These are phyloP conservation scores for Dovyalis caffra DNA, from an alignment of 345 rosid species.

Conservation along the genomic window DNA sequence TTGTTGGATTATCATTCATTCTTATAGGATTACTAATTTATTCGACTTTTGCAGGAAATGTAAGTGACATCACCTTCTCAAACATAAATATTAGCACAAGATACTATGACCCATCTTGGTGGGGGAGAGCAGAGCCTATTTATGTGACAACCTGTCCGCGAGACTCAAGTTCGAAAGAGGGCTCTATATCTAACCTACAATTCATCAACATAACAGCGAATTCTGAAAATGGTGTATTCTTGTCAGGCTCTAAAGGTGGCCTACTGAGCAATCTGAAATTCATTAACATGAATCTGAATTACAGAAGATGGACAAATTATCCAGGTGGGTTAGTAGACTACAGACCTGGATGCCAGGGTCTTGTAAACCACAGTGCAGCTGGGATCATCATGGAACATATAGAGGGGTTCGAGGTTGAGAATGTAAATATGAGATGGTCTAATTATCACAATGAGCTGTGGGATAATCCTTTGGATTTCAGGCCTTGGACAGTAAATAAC, in stretches of 20 bases:
- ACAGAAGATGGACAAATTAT: conserved; percentile 68
- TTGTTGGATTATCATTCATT: not conserved
- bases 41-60: conserved; percentile 67
- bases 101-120: conserved; percentile 86
- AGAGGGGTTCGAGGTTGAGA: conserved; percentile 65
- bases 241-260: conserved; percentile 75
- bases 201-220: conserved; percentile 66
- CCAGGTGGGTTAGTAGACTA: conserved; percentile 71
- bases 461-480: conserved; percentile 82
- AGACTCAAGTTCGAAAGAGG: conserved; percentile 41
- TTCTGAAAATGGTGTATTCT: conserved; percentile 81
- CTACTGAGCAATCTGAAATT: conserved; percentile 58
- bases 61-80: conserved; percentile 67
- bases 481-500: conserved; percentile 70
- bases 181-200: conserved; percentile 56
- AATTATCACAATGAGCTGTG: conserved; percentile 37
- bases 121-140: conserved; percentile 98
- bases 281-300: conserved; percentile 57
- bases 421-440: conserved; percentile 74
- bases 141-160: conserved; percentile 81
- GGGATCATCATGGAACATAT: conserved; percentile 92
- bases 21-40: not conserved
- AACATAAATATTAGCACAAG: conserved; percentile 82
- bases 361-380: conserved; percentile 63
- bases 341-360: conserved; percentile 87